Percentiles rank a stretch among this genome's conserved stretches.
These are phyloP conservation scores for Metschnikowia borealis DNA, from an alignment of 805 yeast species.

Conservation along the genomic window DNA sequence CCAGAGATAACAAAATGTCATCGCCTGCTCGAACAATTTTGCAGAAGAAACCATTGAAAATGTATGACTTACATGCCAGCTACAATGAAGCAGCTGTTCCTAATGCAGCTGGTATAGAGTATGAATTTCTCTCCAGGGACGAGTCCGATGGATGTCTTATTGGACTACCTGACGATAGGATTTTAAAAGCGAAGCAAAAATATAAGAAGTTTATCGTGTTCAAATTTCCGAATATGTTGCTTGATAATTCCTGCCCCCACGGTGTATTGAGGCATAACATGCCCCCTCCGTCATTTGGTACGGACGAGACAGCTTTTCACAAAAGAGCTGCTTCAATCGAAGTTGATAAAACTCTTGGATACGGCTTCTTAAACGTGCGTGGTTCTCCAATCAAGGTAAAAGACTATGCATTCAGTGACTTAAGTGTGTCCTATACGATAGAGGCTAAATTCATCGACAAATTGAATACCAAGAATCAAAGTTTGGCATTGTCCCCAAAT, in stretches of 20 bases:
- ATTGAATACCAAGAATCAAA: constrained; percentile 27
- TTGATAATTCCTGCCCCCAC: constrained; percentile 52
- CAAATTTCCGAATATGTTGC: constrained; percentile 50
- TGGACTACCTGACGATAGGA: constrained; percentile 49
- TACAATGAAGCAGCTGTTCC: constrained; percentile 48
- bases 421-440: constrained; percentile 48
- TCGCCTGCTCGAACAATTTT: constrained; percentile 20
- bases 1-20: constrained; percentile 9
- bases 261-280: constrained; percentile 33
- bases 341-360: constrained; percentile 45
- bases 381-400: constrained; percentile 53
- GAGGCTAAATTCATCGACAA: constrained; percentile 55
- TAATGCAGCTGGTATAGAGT: constrained; percentile 47
- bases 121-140: constrained; percentile 43
- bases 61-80: constrained; percentile 60
- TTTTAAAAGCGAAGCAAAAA: constrained; percentile 44
- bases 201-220: constrained; percentile 59
- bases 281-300: constrained; percentile 43
- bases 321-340: constrained; percentile 32
- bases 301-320: constrained; percentile 35
- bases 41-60: constrained; percentile 50
- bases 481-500: constrained; percentile 26
- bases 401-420: constrained; percentile 43
- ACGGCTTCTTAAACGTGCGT: constrained; percentile 46
- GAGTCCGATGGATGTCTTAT: constrained; percentile 41